Conservation (phyloP, 2,329 filamentous ascomycete genomes). For the Colletotrichum sansevieriae region DNA sequence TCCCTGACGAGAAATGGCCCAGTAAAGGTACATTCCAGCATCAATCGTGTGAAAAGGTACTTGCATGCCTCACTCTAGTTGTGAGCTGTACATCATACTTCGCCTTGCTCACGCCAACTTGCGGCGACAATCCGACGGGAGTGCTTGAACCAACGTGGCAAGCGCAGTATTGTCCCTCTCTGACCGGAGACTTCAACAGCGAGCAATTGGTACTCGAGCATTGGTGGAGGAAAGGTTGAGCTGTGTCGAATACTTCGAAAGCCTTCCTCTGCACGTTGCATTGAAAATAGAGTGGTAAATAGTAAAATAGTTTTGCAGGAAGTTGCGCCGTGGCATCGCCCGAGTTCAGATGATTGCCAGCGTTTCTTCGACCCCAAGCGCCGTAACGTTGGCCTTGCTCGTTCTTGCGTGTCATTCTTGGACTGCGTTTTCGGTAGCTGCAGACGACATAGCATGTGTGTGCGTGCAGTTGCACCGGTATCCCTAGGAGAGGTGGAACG, state of each 20-base stretch:
- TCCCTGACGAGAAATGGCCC: too few relatives aligned
- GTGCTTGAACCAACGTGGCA: slow-evolving; percentile 9
- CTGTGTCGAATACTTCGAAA: background rate
- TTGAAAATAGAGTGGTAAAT: background rate
- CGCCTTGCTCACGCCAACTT: too few relatives aligned
- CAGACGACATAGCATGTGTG: background rate
- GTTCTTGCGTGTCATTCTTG: background rate
- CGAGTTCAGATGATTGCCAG: slow-evolving; percentile 25
- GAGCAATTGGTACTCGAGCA: too few relatives aligned
- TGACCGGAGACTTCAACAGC: background rate
- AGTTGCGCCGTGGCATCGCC: slow-evolving; percentile 19
- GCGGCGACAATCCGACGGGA: slow-evolving; percentile 14
- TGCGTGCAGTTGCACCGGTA: background rate
- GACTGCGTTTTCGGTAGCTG: background rate
- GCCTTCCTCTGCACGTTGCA: background rate
- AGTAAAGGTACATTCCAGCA: too few relatives aligned
- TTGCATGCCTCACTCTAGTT: too few relatives aligned
- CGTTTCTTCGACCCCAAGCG: slow-evolving; percentile 12
- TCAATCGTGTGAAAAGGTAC: too few relatives aligned
- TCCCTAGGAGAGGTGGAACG: background rate
- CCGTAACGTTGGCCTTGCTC: slow-evolving; percentile 3
- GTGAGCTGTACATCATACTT: background rate
- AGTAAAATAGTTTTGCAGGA: slow-evolving; percentile 24
- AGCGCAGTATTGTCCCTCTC: background rate
- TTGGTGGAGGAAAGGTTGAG: background rate